Percentiles rank a stretch among this genome's conserved stretches.
phyloP scores from a whole-genome alignment of 2,329 filamentous ascomycete genomes.

The Penicillium sp. region DNA sequence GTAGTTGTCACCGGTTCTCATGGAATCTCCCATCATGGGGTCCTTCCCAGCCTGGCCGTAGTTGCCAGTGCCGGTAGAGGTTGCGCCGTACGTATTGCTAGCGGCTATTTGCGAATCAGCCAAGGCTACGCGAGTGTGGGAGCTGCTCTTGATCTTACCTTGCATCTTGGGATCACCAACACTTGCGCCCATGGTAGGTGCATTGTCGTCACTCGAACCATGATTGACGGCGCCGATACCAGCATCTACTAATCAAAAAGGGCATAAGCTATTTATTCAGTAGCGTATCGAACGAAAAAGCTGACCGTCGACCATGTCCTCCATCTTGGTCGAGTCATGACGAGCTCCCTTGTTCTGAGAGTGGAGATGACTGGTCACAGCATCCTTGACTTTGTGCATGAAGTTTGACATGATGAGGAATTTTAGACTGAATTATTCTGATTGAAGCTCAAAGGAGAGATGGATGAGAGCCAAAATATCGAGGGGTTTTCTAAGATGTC shows the following conservation, averaged over 20 bases:
- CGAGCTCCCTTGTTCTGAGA: slow-evolving; percentile 27
- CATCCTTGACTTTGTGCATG: slow-evolving; percentile 53
- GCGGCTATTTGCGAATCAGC: not conserved
- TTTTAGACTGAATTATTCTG: not conserved
- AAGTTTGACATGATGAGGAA: slow-evolving; percentile 46
- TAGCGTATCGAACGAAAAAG: not conserved
- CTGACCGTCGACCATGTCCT: slow-evolving; percentile 14
- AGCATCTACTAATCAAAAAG: slow-evolving; percentile 4
- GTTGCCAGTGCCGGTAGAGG: not conserved
- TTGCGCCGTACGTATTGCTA: slow-evolving; percentile 8
- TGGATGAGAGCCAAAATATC: not conserved
- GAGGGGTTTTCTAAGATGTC: not conserved
- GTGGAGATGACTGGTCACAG: slow-evolving; percentile 37
- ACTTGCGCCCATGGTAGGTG: too few species aligned
- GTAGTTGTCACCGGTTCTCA: slow-evolving; percentile 1
- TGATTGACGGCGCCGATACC: not conserved
- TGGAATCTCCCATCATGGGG: not conserved
- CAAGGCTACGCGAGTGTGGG: not conserved
- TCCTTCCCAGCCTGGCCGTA: not conserved
- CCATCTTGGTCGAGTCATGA: slow-evolving; percentile 34
- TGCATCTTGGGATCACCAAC: not conserved
- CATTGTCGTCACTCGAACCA: too few species aligned
- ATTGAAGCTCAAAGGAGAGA: not conserved
- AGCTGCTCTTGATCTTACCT: not conserved
- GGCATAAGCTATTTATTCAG: not conserved